Conservation (phyloP, 352 stramenopile species). For the Phytophthora podocarpi region DNA sequence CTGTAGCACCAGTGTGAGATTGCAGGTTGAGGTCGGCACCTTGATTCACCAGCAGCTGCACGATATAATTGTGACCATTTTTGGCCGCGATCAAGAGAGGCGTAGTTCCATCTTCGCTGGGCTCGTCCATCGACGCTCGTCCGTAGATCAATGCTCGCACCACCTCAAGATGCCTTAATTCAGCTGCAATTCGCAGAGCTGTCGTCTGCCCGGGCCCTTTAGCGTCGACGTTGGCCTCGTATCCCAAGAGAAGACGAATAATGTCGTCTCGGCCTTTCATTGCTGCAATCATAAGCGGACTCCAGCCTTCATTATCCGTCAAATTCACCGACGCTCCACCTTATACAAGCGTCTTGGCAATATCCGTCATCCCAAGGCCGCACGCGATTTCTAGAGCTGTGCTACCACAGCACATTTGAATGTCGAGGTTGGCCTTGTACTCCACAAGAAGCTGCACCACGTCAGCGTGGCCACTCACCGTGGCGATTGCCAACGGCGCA, state of each 20-base stretch:
- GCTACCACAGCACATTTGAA: neutral
- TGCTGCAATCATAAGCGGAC: slow-evolving; percentile 1
- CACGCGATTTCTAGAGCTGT: slow-evolving; percentile 14
- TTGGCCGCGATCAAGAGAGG: slow-evolving; percentile 12
- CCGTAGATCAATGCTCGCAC: slow-evolving; percentile 3
- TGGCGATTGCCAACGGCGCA: slow-evolving; percentile 6
- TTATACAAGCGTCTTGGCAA: neutral
- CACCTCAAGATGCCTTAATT: slow-evolving; percentile 1
- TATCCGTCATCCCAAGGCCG: neutral
- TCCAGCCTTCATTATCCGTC: slow-evolving; percentile 6
- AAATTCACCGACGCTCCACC: slow-evolving; percentile 15
- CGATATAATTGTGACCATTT: slow-evolving; percentile 4
- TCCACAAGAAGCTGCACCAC: slow-evolving; percentile 13
- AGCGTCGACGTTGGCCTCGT: slow-evolving; percentile 3
- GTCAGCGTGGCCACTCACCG: neutral
- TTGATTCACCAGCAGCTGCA: slow-evolving; percentile 12
- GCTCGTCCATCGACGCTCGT: slow-evolving; percentile 4
- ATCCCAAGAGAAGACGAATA: neutral
- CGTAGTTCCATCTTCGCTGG: slow-evolving; percentile 6
- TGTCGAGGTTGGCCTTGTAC: slow-evolving; percentile 4
- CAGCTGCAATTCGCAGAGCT: slow-evolving; percentile 7
- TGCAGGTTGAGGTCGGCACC: slow-evolving; percentile 9
- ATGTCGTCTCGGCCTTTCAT: slow-evolving; percentile 2
- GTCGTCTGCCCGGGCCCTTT: slow-evolving; percentile 11
- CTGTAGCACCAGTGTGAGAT: neutral